Base-by-base conservation (phyloP, 805 yeast genomes). In the Ogataea wickerhamii region DNA sequence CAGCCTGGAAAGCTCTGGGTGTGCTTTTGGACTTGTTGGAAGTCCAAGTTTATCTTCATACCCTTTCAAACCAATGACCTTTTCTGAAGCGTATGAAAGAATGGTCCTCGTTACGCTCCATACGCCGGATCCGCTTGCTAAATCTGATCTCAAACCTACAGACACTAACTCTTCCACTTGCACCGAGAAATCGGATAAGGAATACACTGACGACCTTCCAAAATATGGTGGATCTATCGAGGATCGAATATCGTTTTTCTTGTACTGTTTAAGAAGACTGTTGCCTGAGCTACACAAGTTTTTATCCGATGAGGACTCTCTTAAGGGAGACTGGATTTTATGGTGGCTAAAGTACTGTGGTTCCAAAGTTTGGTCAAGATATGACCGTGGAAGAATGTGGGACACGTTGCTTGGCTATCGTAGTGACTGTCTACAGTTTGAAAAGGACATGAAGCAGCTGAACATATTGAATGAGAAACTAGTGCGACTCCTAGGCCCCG, bases 311-410 rank as follows among this genome's bases (percentile, higher is more conserved):
- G 97, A 89, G 51, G 88, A 83, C 42, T 68, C 72, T 29, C 70
- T 76, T 43, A 87, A 83, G 45, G 93, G 86, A 49, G 88, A 82
- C 55, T 89, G 97, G 97, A 67, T 88, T 18, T 72, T 87, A 27
- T 89, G 96, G 95, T 89, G 97, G 97, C 68, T 89, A 46, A 87
- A 87, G 56, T 89, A 85, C 72, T 76, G 86, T 54, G 96, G 96
- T 16, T 76, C 93, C 11, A 85, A 85, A 60, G 87, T 82, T 5
- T 78, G 94, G 75, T 81, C 88, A 30, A 73, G 83, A 44, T 71
- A 70, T 41, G 96, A 87, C 60, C 64, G 96, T 36, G 96, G 93
- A 10, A 70, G 96, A 44, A 70, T 87, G 5, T 89, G 98, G 98
- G 98, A 89, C 63, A 64, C 79, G 46, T 61, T 88, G 31, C 60